Evolutionary conservation across 805 yeast genomes (phyloP), one percentile per base, ranked within the genome.

Genomic region (Ogataea kodamae): DNA sequence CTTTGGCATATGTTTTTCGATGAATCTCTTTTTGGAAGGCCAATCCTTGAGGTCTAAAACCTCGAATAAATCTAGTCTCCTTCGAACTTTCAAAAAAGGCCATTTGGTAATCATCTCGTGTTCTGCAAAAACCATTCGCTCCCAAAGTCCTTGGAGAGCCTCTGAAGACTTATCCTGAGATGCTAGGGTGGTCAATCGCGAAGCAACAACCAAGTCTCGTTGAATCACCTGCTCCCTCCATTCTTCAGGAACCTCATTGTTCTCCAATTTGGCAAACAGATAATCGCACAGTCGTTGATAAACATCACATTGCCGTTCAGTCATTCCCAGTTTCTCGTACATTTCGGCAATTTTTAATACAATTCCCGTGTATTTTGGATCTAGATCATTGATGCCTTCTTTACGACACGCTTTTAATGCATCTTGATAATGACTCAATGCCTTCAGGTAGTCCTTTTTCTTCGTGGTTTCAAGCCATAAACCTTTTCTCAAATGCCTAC

Each of bases 361-460:
- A 33, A 90, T 75, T 0, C 97, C 96, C 0, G 97, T 89, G 56
- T 84, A 89, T 50, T 84, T 90, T 50, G 86, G 92, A 37, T 76
- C 67, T 19, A 82, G 48, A 8, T 70, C 71, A 42, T 75, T 72
- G 61, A 86, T 55, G 0, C 67, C 68, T 28, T 76, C 59, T 17
- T 68, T 62, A 22, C 77, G 70, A 23, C 87, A 80, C 42, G 74
- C 70, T 18, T 75, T 67, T 17, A 88, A 61, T 0, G 95, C 95
- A 43, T 81, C 80, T 26, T 85, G 69, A 58, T 89, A 90, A 47
- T 71, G 67, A 38, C 72, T 70, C 39, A 87, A 63, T 0, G 97
- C 95, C 40, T 74, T 64, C 33, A 71, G 66, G 58, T 73, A 81
- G 53, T 84, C 64, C 13, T 74, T 72, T 10, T 75, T 80, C 37